phyloP scores from a whole-genome alignment of 306 rosid species.

The Castanea crenata region DNA sequence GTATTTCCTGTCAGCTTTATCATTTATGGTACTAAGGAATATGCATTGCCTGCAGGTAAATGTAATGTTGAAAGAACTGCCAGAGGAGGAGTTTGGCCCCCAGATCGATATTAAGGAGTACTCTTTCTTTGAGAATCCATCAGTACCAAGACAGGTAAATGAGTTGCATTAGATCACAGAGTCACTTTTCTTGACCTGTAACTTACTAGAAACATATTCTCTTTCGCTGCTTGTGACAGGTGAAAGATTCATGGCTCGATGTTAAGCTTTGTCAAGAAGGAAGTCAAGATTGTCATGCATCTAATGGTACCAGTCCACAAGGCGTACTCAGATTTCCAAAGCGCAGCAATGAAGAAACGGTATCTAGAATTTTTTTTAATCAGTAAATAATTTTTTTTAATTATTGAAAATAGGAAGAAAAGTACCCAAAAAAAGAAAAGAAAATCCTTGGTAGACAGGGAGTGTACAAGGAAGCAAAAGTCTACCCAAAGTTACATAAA shows the following conservation, averaged over 20 bases:
- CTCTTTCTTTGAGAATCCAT: constrained; percentile 86
- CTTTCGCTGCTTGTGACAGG: constrained; percentile 45
- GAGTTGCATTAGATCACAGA: background rate
- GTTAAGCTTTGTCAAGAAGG: constrained; percentile 87
- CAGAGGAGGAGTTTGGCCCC: constrained; percentile 88
- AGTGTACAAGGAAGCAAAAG: too few species aligned
- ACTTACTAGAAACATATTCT: constrained; percentile 7
- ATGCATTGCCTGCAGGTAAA: constrained; percentile 54
- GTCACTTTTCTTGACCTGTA: constrained; percentile 11
- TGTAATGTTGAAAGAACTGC: constrained; percentile 67
- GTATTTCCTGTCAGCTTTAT: background rate
- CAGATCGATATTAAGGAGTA: constrained; percentile 72
- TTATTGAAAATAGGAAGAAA: too few species aligned
- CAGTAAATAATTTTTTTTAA: too few species aligned
- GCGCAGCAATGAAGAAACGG: constrained; percentile 86
- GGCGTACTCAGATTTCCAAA: constrained; percentile 79
- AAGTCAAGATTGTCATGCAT: constrained; percentile 45
- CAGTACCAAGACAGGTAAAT: constrained; percentile 64
- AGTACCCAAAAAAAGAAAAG: too few species aligned
- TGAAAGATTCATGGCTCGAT: constrained; percentile 82
- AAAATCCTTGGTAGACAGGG: too few species aligned
- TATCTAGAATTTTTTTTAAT: constrained; percentile 24
- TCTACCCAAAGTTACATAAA: too few species aligned
- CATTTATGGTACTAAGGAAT: constrained; percentile 22
- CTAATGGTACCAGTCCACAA: constrained; percentile 46